Percentiles rank a stretch among this genome's conserved stretches.
These are phyloP conservation scores for Hansfordia pulvinata DNA, from an alignment of 2,329 filamentous ascomycete species.

Conservation along the genomic window DNA sequence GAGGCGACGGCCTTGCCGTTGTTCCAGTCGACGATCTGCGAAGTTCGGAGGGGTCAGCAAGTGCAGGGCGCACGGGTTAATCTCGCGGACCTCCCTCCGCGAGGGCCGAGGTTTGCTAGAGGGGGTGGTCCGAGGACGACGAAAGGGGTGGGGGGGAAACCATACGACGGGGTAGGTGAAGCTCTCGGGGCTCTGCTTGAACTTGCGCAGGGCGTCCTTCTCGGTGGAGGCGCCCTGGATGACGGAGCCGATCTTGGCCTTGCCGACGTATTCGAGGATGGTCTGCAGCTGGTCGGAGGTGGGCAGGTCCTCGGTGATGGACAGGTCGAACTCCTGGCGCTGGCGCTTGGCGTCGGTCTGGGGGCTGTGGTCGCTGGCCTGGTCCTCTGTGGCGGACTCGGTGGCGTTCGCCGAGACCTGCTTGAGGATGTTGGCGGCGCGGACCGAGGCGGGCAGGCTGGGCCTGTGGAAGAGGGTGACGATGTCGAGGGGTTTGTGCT, in stretches of 20 bases:
- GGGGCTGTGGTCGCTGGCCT: slow-evolving; percentile 51
- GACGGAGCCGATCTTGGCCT: slow-evolving; percentile 42
- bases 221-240: slow-evolving; percentile 62
- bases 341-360: slow-evolving; percentile 36
- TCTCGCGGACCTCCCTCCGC: no score
- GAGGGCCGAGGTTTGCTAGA: no score
- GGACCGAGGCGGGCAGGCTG: slow-evolving; percentile 54
- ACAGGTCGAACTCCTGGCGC: slow-evolving; percentile 69
- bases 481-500: slow-evolving; percentile 77
- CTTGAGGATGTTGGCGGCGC: slow-evolving; percentile 66
- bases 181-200: slow-evolving; percentile 53
- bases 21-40: slow-evolving; percentile 75
- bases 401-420: slow-evolving; percentile 59
- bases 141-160: slow-evolving; percentile 8
- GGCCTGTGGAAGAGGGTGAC: slow-evolving; percentile 94
- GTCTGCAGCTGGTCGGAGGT: slow-evolving; percentile 72
- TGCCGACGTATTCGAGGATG: slow-evolving; percentile 71
- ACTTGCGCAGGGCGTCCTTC: slow-evolving; percentile 66
- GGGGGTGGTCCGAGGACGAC: not conserved
- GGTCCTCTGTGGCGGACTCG: slow-evolving; percentile 57
- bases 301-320: slow-evolving; percentile 67
- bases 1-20: slow-evolving; percentile 71
- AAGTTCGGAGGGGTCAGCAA: slow-evolving; percentile 7
- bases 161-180: slow-evolving; percentile 70
- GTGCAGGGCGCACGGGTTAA: slow-evolving; percentile 2